Conservation (phyloP, 495 filamentous ascomycete genomes). For the Penicillium paxilli region DNA sequence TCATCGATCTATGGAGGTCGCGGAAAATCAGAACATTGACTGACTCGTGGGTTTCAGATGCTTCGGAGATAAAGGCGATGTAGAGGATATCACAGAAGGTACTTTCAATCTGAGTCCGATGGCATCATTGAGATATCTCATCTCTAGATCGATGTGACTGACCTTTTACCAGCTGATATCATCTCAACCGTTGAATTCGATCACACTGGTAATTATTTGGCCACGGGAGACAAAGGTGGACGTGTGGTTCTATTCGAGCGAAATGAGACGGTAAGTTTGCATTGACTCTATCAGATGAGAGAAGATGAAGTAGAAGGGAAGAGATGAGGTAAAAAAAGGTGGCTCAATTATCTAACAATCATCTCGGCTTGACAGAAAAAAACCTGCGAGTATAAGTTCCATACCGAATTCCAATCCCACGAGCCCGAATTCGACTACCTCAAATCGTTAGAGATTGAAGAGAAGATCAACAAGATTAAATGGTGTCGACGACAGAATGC, state of each 20-base stretch:
- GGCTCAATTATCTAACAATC: not conserved
- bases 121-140: too few species aligned
- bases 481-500: conserved; percentile 98
- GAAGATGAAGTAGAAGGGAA: not conserved
- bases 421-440: conserved; percentile 99
- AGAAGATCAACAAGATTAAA: conserved; percentile 99
- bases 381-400: conserved; percentile 99
- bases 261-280: conserved; percentile 78
- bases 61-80: conserved; percentile 99
- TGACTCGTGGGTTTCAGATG: conserved; percentile 59
- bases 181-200: conserved; percentile 99
- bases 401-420: conserved; percentile 99
- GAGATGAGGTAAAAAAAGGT: not conserved
- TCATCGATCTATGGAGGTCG: not conserved
- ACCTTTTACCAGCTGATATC: conserved; percentile 74
- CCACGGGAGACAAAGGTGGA: conserved; percentile 97
- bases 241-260: conserved; percentile 95
- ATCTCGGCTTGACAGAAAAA: conserved; percentile 71
- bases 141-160: not conserved
- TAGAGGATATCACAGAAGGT: conserved; percentile 99
- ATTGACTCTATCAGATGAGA: not conserved
- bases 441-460: conserved; percentile 98
- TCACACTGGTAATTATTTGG: conserved; percentile 96
- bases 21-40: not conserved
- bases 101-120: too few species aligned